Evolutionary conservation across 2,329 filamentous ascomycete species (phyloP).

Genomic region (Aspergillus floridensis): DNA sequence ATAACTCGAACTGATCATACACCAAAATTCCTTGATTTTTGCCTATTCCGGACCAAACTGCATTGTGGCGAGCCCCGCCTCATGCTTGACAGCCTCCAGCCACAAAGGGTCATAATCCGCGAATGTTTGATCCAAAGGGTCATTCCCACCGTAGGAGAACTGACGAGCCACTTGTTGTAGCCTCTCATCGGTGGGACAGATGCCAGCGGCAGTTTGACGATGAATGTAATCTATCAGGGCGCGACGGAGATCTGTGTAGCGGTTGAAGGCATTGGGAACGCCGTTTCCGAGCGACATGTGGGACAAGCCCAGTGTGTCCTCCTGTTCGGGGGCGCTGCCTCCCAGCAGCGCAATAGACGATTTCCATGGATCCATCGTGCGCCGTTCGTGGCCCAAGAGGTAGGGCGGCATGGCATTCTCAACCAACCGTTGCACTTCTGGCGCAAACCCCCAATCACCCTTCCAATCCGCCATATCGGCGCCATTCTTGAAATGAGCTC

Average conservation of each 20-base stretch:
- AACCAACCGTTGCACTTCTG: conserved; percentile 28
- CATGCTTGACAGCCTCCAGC: background rate
- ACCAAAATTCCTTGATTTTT: no score
- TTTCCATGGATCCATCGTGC: conserved; percentile 24
- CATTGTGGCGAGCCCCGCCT: background rate
- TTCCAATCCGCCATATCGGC: conserved; percentile 36
- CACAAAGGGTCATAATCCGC: background rate
- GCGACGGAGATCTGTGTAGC: background rate
- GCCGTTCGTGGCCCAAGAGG: conserved; percentile 30
- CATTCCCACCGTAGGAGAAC: background rate
- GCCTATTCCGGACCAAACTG: no score
- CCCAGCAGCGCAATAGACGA: background rate
- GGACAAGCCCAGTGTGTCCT: background rate
- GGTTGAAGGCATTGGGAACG: conserved; percentile 1
- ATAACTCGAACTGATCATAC: no score
- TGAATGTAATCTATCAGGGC: background rate
- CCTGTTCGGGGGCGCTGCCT: background rate
- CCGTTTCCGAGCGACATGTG: background rate
- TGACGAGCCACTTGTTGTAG: background rate
- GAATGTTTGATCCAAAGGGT: conserved; percentile 5
- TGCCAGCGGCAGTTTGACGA: background rate
- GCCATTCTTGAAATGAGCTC: conserved; percentile 34
- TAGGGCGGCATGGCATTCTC: conserved; percentile 35
- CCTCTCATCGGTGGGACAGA: background rate
- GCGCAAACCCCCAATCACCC: conserved; percentile 39